Evolutionary conservation across 208 protist species (phyloP).

Genomic region (Trypanosoma mega): DNA sequence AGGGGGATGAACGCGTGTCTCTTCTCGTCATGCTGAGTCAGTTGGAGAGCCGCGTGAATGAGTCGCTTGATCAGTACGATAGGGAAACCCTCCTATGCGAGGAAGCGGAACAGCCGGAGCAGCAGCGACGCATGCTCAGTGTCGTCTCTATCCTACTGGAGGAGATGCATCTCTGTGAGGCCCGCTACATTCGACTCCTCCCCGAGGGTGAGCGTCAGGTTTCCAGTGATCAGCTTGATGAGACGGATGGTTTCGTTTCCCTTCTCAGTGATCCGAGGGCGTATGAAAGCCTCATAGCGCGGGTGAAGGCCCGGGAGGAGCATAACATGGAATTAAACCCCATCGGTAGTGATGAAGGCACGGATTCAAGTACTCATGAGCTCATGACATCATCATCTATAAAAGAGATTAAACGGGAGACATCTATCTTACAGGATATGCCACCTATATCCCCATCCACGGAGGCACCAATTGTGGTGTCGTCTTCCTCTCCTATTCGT

Average conservation of each 20-base stretch:
- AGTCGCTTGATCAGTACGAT: constrained; percentile 78
- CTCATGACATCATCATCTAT: no score
- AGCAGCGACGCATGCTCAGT: constrained; percentile 46
- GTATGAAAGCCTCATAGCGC: constrained; percentile 65
- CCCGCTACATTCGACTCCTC: constrained; percentile 68
- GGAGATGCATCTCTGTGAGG: constrained; percentile 85
- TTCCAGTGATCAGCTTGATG: constrained; percentile 55
- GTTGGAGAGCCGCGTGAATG: constrained; percentile 84
- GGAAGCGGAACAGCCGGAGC: constrained; percentile 27
- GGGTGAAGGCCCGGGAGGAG: constrained; percentile 4
- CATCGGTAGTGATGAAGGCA: no score
- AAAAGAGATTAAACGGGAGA: no score
- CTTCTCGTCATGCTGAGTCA: constrained; percentile 80
- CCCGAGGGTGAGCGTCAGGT: constrained; percentile 11
- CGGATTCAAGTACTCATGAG: no score
- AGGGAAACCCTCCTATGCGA: constrained; percentile 59
- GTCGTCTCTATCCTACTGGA: constrained; percentile 68
- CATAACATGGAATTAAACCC: not conserved
- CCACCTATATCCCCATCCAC: no score
- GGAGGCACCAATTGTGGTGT: no score
- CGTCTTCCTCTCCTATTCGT: no score
- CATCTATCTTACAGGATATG: no score
- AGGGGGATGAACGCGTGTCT: constrained; percentile 75
- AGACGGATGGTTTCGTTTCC: constrained; percentile 80
- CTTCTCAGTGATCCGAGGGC: constrained; percentile 72